Base-by-base conservation (phyloP, 2,329 filamentous ascomycete genomes). In the Exophiala bonariae region DNA sequence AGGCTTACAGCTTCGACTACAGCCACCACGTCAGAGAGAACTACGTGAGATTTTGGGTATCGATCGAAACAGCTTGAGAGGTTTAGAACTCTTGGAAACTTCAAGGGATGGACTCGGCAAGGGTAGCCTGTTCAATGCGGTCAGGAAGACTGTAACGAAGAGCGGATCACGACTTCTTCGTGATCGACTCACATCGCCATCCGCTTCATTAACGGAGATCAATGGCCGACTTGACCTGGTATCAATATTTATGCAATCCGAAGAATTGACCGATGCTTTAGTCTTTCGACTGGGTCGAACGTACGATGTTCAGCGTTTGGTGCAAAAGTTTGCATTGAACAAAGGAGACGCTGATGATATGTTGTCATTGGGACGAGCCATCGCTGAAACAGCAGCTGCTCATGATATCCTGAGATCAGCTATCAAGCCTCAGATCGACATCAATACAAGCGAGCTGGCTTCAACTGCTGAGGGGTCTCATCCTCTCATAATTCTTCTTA, bases 271-370 rank as follows among this genome's bases (percentile, higher is more conserved):
- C 33, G 87, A 95, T 56, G 76, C 81, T 34, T 71, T 95, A 18
- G 72, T 82, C 1, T 65, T 80, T 13, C 73, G 95, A 2, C 75
- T 99, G 2, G 81, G 82, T 52, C 79, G 82, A 18, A 92, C 85
- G 41, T 85, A 89, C 59, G 93, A 99, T 68, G 89, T 89, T 2
- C 86, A 95, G 61, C 86, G 93, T 1, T 75, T 99, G 3, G 83
- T 96, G 2, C 93, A 97, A 62, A 96, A 93, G 63, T 97, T 99
- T 65, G 87, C 92, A 1, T 79, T 97, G 7, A 91, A 92, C 9
- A 82, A 89, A 54, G 93, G 92, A n/a, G 87, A 95, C 61, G 80
- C 92, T 1, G 92, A 97, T 63, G 93, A 97, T 66, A 78, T 99
- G 30, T 74, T 97, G 34, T 86, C 83, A 40, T 75, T 99, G 11